Percentiles rank a stretch among this genome's conserved stretches.
Evolutionary conservation across 768 basidiomycete genomes (phyloP).

Genomic region (Lenzites betulinus): DNA sequence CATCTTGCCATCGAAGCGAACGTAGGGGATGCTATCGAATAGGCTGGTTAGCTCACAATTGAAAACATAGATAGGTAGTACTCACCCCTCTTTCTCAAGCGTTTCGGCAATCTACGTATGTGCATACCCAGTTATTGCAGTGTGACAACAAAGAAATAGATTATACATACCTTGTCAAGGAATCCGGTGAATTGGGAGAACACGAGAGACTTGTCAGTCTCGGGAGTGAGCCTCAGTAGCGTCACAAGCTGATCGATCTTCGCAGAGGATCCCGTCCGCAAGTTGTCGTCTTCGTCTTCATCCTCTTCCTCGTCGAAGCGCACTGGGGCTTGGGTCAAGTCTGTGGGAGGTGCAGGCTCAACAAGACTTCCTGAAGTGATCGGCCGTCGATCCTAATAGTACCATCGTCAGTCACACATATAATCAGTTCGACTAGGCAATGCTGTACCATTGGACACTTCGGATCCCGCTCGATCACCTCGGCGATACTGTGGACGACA

Average conservation of each 20-base stretch:
- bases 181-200: slow-evolving; percentile 91
- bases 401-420: background rate
- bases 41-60: background rate
- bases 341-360: slow-evolving; percentile 63
- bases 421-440: background rate
- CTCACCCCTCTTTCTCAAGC: slow-evolving; percentile 65
- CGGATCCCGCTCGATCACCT: slow-evolving; percentile 68
- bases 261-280: slow-evolving; percentile 65
- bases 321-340: slow-evolving; percentile 63
- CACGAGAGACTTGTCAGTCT: slow-evolving; percentile 77
- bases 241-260: slow-evolving; percentile 84
- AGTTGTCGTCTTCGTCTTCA: slow-evolving; percentile 38
- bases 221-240: slow-evolving; percentile 67
- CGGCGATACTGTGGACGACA: slow-evolving; percentile 54
- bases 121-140: background rate
- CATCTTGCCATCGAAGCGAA: slow-evolving; percentile 86
- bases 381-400: slow-evolving; percentile 65
- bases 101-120: slow-evolving; percentile 62
- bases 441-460: slow-evolving; percentile 76
- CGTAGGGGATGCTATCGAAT: slow-evolving; percentile 61
- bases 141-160: background rate
- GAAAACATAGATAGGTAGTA: background rate
- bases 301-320: slow-evolving; percentile 41
- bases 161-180: slow-evolving; percentile 63
- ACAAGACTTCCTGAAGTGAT: slow-evolving; percentile 57